These are phyloP conservation scores for Mucor lusitanicus DNA, from an alignment of 371 early-diverging fungal genomes.

Conservation along the genomic window DNA sequence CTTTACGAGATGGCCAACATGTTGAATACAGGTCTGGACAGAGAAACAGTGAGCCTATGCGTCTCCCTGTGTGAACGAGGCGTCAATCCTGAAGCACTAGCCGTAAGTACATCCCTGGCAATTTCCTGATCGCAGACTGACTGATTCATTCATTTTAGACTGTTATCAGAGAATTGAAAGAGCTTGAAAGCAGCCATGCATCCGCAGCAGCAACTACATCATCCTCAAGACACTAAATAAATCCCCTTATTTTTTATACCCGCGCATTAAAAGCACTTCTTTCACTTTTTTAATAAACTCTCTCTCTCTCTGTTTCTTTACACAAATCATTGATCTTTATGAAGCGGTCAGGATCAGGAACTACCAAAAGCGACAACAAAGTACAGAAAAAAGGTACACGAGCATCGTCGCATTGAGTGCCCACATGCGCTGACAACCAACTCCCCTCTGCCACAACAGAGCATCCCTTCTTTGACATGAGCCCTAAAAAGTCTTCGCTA, in stretches of 20 bases:
- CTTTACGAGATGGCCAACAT: slow-evolving; percentile 25
- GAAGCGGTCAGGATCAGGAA: not conserved
- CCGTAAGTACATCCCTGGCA: slow-evolving; percentile 5
- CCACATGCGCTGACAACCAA: not conserved
- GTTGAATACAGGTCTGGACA: slow-evolving; percentile 26
- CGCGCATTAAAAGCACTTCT: not conserved
- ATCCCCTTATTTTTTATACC: not conserved
- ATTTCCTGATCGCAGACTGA: not conserved
- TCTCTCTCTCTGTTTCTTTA: not conserved
- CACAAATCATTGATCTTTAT: not conserved
- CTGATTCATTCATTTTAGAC: slow-evolving; percentile 1
- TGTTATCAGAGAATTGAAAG: slow-evolving; percentile 23
- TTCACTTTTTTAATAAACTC: not conserved
- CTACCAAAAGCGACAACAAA: not conserved
- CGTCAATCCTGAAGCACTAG: slow-evolving; percentile 33
- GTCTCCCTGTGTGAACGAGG: slow-evolving; percentile 32
- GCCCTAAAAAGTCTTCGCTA: not conserved
- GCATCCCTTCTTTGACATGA: slow-evolving; percentile 30
- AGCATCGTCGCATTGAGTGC: not conserved
- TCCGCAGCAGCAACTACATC: not conserved
- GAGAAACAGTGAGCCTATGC: slow-evolving; percentile 25
- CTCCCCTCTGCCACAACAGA: not conserved
- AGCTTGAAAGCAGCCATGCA: slow-evolving; percentile 7
- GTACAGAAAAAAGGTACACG: slow-evolving; percentile 7
- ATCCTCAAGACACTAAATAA: not conserved